Evolutionary conservation across 2,329 filamentous ascomycete species (phyloP).

Genomic region (Aspergillus novoparasiticus): DNA sequence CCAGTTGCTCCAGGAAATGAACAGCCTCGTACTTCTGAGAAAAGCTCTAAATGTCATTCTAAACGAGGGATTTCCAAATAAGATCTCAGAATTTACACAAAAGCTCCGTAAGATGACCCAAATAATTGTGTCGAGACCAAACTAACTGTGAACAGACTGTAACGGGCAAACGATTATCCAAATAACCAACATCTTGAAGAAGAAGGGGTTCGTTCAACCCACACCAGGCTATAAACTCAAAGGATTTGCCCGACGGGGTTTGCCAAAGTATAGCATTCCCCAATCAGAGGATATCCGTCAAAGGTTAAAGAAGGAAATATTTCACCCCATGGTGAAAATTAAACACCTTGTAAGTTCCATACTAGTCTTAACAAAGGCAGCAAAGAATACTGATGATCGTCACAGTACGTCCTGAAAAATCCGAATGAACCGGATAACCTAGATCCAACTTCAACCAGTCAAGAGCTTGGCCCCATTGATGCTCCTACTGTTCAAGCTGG

Average conservation of each 20-base stretch:
- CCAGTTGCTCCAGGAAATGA: conserved; percentile 30
- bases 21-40: conserved; percentile 30
- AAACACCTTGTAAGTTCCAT: conserved; percentile 30
- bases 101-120: conserved; percentile 33
- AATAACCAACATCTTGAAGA: conserved; percentile 32
- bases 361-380: background rate
- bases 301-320: conserved; percentile 30
- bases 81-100: conserved; percentile 28
- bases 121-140: background rate
- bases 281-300: conserved; percentile 19
- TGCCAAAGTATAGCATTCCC: conserved; percentile 32
- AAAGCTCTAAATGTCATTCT: conserved; percentile 32
- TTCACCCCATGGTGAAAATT: conserved; percentile 37
- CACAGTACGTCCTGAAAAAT: conserved; percentile 14
- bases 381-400: conserved; percentile 10
- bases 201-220: conserved; percentile 28
- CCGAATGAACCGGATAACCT: background rate
- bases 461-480: conserved; percentile 1
- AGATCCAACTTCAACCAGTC: background rate
- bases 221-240: conserved; percentile 34
- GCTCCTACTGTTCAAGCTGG: background rate
- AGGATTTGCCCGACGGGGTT: conserved; percentile 31
- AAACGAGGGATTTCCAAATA: conserved; percentile 32
- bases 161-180: conserved; percentile 32
- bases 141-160: conserved; percentile 31